Evolutionary conservation across 179 eudicot genomes (phyloP), one percentile per base, ranked within the genome.

Genomic region (Heliamphora pulchella): DNA sequence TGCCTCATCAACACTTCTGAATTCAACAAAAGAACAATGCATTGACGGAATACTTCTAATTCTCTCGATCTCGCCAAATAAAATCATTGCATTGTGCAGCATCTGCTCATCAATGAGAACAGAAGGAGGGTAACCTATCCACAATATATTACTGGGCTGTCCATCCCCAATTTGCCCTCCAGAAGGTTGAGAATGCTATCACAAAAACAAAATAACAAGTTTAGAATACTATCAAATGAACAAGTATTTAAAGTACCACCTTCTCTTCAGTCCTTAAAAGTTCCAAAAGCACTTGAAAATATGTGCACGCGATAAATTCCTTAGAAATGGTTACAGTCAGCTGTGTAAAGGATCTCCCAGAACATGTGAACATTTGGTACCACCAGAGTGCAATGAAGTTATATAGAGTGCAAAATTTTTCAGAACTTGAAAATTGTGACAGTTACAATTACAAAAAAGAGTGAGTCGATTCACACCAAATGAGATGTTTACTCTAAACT

Each of bases 11-110:
- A 85, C 80, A 66, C 91, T 88, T 85, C 91, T 81, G 41, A 88
- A 88, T 55, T 86, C 89, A 70, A 88, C 91, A 62, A 84, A 77
- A 1, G 87, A 81, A 73, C 72, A 83, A 31, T 86, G 63, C 79
- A 70, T 78, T 39, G 80, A 59, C 17, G 86, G 84, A 65, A 85
- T 81, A 71, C 84, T 80, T 57, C 43, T 85, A 64, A 88, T 85
- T 50, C 84, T 76, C 79, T 88, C 91, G 10, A 88, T 88, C 77
- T 88, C 91, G 20, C 91, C 91, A 79, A 88, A 88, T 68, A 88
- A 79, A 74, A 88, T 88, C 88, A 88, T 81, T 17, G 91, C 91
- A 72, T 88, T 88, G 43, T 88, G 89, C 31, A 88, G 82, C 91
- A 86, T 85, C 47, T 85, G 89, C 65, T 88, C 86, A 78, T 88